Evolutionary conservation across 1,284 basidiomycete species (phyloP).

Genomic region (Malassezia dermatis): DNA sequence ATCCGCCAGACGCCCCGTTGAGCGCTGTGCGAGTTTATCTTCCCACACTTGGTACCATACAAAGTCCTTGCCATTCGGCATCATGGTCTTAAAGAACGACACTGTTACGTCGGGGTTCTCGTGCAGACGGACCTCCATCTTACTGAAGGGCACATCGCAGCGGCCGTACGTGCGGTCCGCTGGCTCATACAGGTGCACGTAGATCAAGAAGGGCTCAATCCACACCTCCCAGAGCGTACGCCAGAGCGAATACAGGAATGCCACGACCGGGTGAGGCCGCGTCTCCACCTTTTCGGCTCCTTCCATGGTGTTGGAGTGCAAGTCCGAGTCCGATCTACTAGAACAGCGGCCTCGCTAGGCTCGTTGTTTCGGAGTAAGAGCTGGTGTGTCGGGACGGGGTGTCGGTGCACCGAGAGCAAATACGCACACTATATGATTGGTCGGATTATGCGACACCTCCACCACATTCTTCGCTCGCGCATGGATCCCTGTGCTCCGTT

Average conservation of each 20-base stretch:
- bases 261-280: background rate
- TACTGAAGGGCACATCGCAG: slow-evolving; percentile 31
- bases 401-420: background rate
- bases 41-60: slow-evolving; percentile 46
- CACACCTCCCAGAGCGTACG: slow-evolving; percentile 32
- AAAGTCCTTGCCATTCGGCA: slow-evolving; percentile 39
- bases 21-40: slow-evolving; percentile 23
- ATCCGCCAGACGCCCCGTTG: slow-evolving; percentile 33
- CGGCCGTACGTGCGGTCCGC: slow-evolving; percentile 33
- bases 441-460: background rate
- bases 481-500: background rate
- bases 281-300: background rate
- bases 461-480: background rate
- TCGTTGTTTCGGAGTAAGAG: background rate
- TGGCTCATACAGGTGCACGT: slow-evolving; percentile 24
- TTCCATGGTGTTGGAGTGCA: background rate
- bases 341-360: background rate
- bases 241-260: slow-evolving; percentile 6
- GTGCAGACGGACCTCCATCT: slow-evolving; percentile 42
- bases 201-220: slow-evolving; percentile 25
- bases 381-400: background rate
- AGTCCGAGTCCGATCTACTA: background rate
- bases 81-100: slow-evolving; percentile 32
- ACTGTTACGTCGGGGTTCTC: slow-evolving; percentile 35
- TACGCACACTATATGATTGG: background rate